Evolutionary conservation across 2,329 filamentous ascomycete genomes (phyloP).

Genomic region (Incumbomyces lentus): DNA sequence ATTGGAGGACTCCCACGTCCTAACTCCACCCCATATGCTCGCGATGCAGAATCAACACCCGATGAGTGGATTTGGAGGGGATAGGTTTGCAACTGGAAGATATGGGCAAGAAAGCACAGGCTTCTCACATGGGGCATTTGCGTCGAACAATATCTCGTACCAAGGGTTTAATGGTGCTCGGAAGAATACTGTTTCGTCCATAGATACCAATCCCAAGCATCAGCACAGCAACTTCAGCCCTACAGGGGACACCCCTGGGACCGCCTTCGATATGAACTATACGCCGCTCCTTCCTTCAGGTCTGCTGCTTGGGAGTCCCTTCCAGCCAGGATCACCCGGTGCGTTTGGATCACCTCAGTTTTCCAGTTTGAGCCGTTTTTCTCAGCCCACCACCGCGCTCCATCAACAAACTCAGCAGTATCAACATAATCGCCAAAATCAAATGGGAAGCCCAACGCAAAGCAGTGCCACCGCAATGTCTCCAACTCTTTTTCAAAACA

Average conservation of each 20-base stretch:
- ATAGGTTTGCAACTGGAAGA: slow-evolving; percentile 41
- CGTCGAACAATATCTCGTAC: slow-evolving; percentile 62
- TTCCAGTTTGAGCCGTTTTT: slow-evolving; percentile 69
- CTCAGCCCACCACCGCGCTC: slow-evolving; percentile 46
- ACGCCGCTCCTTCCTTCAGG: slow-evolving; percentile 91
- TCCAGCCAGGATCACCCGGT: slow-evolving; percentile 86
- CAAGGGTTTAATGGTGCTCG: slow-evolving; percentile 76
- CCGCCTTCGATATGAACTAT: slow-evolving; percentile 95
- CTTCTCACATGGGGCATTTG: slow-evolving; percentile 87
- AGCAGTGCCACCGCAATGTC: slow-evolving; percentile 58
- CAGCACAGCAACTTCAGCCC: slow-evolving; percentile 44
- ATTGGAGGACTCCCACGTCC: slow-evolving; percentile 5
- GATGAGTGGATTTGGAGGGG: slow-evolving; percentile 14
- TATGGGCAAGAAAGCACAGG: slow-evolving; percentile 63
- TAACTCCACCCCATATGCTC: slow-evolving; percentile 35
- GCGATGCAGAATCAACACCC: slow-evolving; percentile 81
- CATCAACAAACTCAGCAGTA: slow-evolving; percentile 48
- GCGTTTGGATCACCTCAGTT: slow-evolving; percentile 89
- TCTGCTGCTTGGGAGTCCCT: slow-evolving; percentile 86
- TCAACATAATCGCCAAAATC: slow-evolving; percentile 40
- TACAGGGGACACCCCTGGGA: slow-evolving; percentile 71
- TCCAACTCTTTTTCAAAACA: slow-evolving; percentile 69
- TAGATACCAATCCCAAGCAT: slow-evolving; percentile 69
- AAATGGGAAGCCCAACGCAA: slow-evolving; percentile 64
- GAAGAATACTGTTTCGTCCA: slow-evolving; percentile 72